Evolutionary conservation across 352 stramenopile species (phyloP).

Genomic region (Pelagophyceae sp.): DNA sequence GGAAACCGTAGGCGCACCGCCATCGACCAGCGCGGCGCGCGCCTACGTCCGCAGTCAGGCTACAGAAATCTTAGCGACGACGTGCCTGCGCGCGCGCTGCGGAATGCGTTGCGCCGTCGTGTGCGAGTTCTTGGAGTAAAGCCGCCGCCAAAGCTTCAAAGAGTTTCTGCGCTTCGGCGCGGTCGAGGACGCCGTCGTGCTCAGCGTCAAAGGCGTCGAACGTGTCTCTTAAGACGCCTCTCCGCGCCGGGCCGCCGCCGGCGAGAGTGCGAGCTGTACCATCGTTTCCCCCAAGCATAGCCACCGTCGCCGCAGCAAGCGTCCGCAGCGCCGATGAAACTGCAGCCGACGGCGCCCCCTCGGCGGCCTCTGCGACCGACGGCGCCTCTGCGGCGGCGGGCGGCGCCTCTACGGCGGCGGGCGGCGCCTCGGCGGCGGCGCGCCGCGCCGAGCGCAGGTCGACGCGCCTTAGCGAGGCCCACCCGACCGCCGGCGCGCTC

Average conservation of each 20-base stretch:
- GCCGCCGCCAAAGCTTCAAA: conserved; percentile 38
- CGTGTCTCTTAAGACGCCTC: conserved; percentile 28
- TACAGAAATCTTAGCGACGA: no score
- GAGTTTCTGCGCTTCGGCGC: conserved; percentile 35
- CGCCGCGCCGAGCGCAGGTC: no score
- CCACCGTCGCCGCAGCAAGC: conserved; percentile 34
- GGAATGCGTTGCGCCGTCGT: not conserved
- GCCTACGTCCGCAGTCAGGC: no score
- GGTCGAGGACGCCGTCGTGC: conserved; percentile 31
- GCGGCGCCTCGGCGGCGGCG: no score
- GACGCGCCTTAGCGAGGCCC: no score
- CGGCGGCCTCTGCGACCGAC: not conserved
- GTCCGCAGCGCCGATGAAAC: no score
- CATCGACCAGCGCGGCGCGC: conserved; percentile 35
- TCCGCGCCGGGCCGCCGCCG: conserved; percentile 29
- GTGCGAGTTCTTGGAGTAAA: conserved; percentile 34
- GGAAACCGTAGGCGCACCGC: conserved; percentile 39
- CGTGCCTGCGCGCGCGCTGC: conserved; percentile 34
- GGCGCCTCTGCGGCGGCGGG: no score
- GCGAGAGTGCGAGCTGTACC: conserved; percentile 26
- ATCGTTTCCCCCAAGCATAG: conserved; percentile 40
- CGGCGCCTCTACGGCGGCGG: not conserved
- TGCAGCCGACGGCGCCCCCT: not conserved
- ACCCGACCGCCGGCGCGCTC: no score
- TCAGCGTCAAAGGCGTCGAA: conserved; percentile 41